Evolutionary conservation across 2,329 filamentous ascomycete genomes (phyloP), one percentile per base, ranked within the genome.

Genomic region (Calcarisporium arbuscula): DNA sequence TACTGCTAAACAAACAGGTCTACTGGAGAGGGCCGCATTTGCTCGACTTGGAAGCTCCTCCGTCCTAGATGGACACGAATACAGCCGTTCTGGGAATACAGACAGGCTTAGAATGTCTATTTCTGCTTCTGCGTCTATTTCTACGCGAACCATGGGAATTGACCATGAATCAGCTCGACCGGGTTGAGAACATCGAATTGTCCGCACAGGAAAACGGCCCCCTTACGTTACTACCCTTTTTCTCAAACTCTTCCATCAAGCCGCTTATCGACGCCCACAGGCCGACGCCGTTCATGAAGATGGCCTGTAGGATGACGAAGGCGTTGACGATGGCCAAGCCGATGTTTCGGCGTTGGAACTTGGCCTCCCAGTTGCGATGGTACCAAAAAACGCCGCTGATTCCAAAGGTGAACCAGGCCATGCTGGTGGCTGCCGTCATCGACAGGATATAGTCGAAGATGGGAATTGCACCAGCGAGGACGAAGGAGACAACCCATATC

Each of bases 361-460:
- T 47, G 27, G 48, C 39, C 30, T 51, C 43, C 55, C 54, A 56
- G 50, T 60, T 58, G 38, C 57, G 49, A 45, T 56, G 52, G 46
- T 59, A 52, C 57, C 56, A 60, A 39, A 57, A 56, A 28, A 60
- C 43, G 39, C 45, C 54, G 32, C 49, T 52, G 47, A 60, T 49
- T 34, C 57, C 56, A 44, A 60, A 60, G 19, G 57, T 58, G 42
- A 57, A 58, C 57, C 57, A 60, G 1, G 56, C 54, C 32, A 59
- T 53, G 39, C 56, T 54, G 19, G 54, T 57, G 11, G 58, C 57
- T 5, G 53, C 57, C 17, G 57, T 52, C 27, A 61, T 58, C 19
- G 53, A 51, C 25, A 61, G 37, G 45, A 61, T 60, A 8, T 56
- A 60, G 45, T 60, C 53, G 39, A 61, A 61, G 28, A 60, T 47